These are phyloP conservation scores for Fusarium guadeloupense DNA, from an alignment of 2,329 filamentous ascomycete species.

Conservation along the genomic window DNA sequence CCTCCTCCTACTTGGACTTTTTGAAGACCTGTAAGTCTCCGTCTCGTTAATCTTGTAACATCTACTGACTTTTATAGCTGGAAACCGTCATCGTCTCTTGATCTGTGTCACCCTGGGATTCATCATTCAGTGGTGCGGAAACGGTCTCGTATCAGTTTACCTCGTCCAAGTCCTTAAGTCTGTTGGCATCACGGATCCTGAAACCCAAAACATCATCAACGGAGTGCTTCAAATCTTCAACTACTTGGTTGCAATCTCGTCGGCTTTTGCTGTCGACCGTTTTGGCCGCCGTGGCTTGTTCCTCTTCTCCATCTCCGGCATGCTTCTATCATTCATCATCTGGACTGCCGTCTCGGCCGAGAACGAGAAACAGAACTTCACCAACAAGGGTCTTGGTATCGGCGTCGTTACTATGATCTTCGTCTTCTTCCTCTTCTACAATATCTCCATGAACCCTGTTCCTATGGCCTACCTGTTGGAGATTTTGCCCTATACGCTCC, in stretches of 20 bases:
- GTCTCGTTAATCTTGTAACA: too few species aligned
- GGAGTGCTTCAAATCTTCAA: conserved; percentile 49
- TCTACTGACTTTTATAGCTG: too few species aligned
- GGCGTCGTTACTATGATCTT: not conserved
- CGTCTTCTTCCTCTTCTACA: not conserved
- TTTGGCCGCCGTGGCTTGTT: conserved; percentile 13
- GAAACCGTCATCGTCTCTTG: conserved; percentile 39
- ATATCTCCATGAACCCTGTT: not conserved
- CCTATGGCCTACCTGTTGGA: not conserved
- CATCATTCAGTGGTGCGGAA: too few species aligned
- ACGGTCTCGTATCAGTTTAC: conserved; percentile 50
- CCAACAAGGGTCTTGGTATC: not conserved
- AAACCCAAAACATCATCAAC: conserved; percentile 53
- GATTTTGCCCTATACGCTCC: not conserved
- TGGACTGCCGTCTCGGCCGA: conserved; percentile 46
- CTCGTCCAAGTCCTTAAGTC: conserved; percentile 47
- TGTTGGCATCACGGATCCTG: conserved; percentile 49
- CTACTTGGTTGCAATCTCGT: conserved; percentile 46
- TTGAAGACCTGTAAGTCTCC: too few species aligned
- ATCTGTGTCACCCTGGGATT: conserved; percentile 25
- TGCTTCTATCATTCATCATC: conserved; percentile 45
- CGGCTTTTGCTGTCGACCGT: conserved; percentile 37
- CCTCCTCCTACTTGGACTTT: too few species aligned
- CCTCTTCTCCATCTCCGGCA: conserved; percentile 30
- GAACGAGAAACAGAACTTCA: conserved; percentile 32